Conservation (phyloP, 2,329 filamentous ascomycete genomes). For the Scolecobasidium constrictum region DNA sequence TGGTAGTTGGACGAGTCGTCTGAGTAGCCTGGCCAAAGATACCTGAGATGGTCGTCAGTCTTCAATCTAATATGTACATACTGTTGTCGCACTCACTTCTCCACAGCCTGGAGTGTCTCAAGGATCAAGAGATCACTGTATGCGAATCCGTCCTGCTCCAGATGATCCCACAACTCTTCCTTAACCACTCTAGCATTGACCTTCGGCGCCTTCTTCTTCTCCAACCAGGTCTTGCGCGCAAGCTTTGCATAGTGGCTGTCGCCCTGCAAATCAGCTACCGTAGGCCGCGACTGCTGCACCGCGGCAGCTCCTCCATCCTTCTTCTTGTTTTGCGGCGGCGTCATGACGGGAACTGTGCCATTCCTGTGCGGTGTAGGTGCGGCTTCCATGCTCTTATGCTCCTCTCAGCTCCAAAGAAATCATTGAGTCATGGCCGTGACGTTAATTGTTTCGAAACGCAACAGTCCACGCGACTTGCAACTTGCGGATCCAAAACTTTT, state of each 20-base stretch:
- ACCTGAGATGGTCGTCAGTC: constrained; percentile 40
- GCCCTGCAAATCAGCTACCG: constrained; percentile 58
- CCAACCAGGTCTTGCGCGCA: constrained; percentile 78
- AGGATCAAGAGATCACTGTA: constrained; percentile 69
- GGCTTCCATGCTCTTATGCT: constrained; percentile 1
- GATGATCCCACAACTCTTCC: constrained; percentile 74
- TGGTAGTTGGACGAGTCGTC: constrained; percentile 88
- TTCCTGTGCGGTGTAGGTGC: constrained; percentile 7
- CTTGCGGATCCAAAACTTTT: too few relatives aligned
- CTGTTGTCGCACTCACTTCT: constrained; percentile 57
- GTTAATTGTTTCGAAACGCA: neutral
- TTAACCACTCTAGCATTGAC: constrained; percentile 76
- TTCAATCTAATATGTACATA: too few relatives aligned
- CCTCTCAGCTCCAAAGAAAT: too few relatives aligned
- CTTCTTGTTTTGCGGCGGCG: constrained; percentile 15
- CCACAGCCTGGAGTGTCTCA: constrained; percentile 82
- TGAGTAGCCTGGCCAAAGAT: constrained; percentile 87
- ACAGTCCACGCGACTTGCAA: too few relatives aligned
- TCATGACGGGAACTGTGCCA: constrained; percentile 15
- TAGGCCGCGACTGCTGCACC: constrained; percentile 40
- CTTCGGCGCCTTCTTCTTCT: constrained; percentile 49
- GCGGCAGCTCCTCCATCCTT: constrained; percentile 8
- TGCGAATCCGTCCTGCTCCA: constrained; percentile 72
- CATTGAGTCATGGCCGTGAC: too few relatives aligned
- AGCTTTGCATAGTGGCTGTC: constrained; percentile 57